Percentiles rank a stretch among this genome's conserved stretches.
Conservation (phyloP, 23 red algal genomes). For the Gracilariopsis chorda region DNA sequence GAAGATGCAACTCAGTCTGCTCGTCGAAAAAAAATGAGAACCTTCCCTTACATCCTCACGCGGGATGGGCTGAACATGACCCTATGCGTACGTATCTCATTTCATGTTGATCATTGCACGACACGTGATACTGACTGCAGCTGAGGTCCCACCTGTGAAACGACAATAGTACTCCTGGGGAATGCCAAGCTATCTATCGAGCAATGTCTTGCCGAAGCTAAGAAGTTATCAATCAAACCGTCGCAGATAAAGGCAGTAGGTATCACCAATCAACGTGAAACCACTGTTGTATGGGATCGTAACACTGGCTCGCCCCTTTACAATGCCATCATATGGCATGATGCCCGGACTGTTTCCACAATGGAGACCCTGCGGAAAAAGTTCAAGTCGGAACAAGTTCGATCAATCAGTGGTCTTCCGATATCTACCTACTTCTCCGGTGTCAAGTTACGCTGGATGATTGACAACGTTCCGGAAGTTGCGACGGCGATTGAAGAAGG, state of each 20-base stretch:
- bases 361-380: constrained; percentile 22
- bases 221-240: neutral
- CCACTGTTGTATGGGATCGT: constrained; percentile 82
- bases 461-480: constrained; percentile 77
- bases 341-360: constrained; percentile 65
- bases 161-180: constrained; percentile 42
- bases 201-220: constrained; percentile 10
- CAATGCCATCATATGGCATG: constrained; percentile 83
- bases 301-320: constrained; percentile 72
- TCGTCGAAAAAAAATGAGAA: constrained; percentile 59
- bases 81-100: constrained; percentile 29
- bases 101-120: neutral
- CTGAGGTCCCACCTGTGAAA: neutral
- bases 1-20: constrained; percentile 33
- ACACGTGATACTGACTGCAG: neutral
- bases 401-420: constrained; percentile 58
- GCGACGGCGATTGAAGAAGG: constrained; percentile 62
- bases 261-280: constrained; percentile 96
- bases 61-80: constrained; percentile 94
- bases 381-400: constrained; percentile 24
- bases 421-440: constrained; percentile 89
- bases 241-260: constrained; percentile 73
- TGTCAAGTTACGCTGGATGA: constrained; percentile 90
- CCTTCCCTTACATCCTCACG: constrained; percentile 40
- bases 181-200: constrained; percentile 65